Base-by-base conservation (phyloP, 225 moss, liverwort and hornwort species). In the Bryoerythrophyllum caledonicum region DNA sequence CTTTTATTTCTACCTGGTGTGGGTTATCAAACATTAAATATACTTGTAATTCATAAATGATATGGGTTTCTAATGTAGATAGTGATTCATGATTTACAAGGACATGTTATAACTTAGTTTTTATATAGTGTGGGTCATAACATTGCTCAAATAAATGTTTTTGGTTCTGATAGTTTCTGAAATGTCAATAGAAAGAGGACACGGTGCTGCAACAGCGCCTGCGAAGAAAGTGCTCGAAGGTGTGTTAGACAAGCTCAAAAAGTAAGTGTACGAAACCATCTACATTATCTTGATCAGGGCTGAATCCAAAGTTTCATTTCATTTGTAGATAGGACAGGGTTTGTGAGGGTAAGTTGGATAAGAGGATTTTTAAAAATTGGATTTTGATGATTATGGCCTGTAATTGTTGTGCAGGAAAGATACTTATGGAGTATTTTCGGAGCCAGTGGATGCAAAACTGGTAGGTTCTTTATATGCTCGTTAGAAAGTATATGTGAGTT, bases 361-460 rank as follows among this genome's bases (percentile, higher is more conserved):
- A 52, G 67, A 68, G 15, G 51, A 38, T n/a, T 67, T 9, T 67
- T 1, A 44, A 15, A 4, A 0, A 15, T 0, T 10, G 23, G 25
- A 51, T 1, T 1, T 57, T 23, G 56, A 37, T 70, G 15, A 70
- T 56, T n/a, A n/a, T 40, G 52, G 52, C 25, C 8, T 70, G 24
- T 37, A 40, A 70, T 57, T 21, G 3, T 67, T 10, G 23, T 52
- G 20, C 89, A 92, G 92, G 82, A 92, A 92, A 78, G 92, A 92
- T 66, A 92, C 92, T 3, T 92, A 92, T 34, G 90, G 86, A 77
- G 92, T 92, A 28, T 92, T 92, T 79, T 88, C 92, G 1, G 92
- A 92, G 74, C 92, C 90, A 16, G 92, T 92, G 44, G 92, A 92
- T 71, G 74, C 86, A 6, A 51, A 76, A 10, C 77, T 88, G 86